Evolutionary conservation across 305 asterid genomes (phyloP), one percentile per base, ranked within the genome.

Genomic region (Lippia alba): DNA sequence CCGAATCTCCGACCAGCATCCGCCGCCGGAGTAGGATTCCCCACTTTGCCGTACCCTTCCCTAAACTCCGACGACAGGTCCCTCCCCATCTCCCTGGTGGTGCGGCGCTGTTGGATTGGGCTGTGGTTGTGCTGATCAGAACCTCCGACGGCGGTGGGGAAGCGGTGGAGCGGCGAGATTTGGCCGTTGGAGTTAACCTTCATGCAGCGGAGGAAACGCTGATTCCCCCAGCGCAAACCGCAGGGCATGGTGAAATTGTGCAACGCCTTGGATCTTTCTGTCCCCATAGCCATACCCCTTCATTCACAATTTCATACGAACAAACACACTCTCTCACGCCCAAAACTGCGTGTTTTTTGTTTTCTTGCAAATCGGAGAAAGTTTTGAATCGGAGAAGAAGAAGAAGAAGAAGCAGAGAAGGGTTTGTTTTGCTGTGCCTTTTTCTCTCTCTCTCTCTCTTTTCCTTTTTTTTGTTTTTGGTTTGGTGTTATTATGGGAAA

Each of bases 211-310:
- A 91, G 90, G 51, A 71, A 76, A 46, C 75, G 77, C 89, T 86
- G 94, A 56, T 81, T 86, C 1, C 96, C 96, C 99, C 96, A 94
- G 50, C 87, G 85, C 41, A 94, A 74, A 11, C 80, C 86, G 69
- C 80, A 63, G 18, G 97, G 96, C 80, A 94, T 20, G 72, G 80
- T 78, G 84, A 94, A 89, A 89, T 91, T 94, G 73, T 92, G 98
- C 78, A 92, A 67, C 80, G 95, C 83, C 70, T 83, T 82, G 14
- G 89, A 87, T 90, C 92, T 83, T 24, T 88, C 90, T 2, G 89
- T 77, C 66, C 89, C 91, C 97, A 79, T 92, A 67, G 84, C 83
- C 89, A 88, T 79, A 17, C 16, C 64, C 66, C 34, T 33, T 69
- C 73, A 63, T 54, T 40, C 76, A 72, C 78, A 77, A 72, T 72